Conservation (phyloP, 1,139 yeast genomes). For the Taphrina betulina region DNA sequence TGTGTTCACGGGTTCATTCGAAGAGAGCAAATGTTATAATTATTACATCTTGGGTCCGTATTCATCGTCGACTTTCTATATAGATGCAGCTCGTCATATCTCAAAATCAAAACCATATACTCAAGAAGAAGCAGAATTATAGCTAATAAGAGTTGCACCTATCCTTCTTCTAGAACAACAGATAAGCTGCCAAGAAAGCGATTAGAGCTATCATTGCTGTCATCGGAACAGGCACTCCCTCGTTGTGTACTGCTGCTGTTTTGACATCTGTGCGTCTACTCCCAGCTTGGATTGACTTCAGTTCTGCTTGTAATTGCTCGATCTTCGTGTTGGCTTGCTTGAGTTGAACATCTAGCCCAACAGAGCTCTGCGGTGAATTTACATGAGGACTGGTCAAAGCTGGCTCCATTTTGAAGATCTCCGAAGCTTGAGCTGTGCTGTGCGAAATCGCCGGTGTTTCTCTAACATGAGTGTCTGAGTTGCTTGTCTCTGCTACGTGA, state of each 20-base stretch:
- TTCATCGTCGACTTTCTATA: too few species aligned
- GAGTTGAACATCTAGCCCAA: conserved; percentile 1
- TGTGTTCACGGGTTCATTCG: too few species aligned
- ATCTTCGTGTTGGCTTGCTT: conserved; percentile 36
- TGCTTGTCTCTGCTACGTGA: conserved; percentile 34
- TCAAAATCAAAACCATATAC: too few species aligned
- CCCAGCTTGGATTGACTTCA: conserved; percentile 33
- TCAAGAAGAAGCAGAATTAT: too few species aligned
- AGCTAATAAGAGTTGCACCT: too few species aligned
- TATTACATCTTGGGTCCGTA: too few species aligned
- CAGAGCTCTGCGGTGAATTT: neutral
- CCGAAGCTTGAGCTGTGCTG: neutral
- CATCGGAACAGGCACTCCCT: conserved; percentile 55
- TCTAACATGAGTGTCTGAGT: conserved; percentile 34
- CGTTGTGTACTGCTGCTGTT: conserved; percentile 34
- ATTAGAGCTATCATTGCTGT: conserved; percentile 55
- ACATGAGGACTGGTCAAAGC: conserved; percentile 1
- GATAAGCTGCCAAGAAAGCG: conserved; percentile 63
- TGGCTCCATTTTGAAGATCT: conserved; percentile 8
- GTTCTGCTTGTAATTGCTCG: conserved; percentile 38
- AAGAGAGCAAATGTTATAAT: too few species aligned
- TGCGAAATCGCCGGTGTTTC: neutral
- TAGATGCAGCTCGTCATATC: too few species aligned
- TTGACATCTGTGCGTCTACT: conserved; percentile 38
- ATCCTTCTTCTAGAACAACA: conserved; percentile 54